phyloP scores from a whole-genome alignment of 257 asterid genomes.

The Jacaranda copaia region DNA sequence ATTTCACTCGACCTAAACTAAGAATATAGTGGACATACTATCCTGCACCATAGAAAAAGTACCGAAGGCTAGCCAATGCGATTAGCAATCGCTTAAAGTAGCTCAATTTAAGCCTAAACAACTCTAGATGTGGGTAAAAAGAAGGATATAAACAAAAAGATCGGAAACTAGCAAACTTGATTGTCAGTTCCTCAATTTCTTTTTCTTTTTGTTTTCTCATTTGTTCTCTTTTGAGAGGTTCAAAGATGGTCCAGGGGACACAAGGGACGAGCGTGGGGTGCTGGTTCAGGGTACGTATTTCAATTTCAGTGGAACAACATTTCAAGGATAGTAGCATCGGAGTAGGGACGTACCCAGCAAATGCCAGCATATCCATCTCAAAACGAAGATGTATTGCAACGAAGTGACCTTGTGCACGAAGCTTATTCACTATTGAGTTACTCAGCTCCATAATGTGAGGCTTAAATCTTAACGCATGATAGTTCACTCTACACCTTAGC shows the following conservation, averaged over 20 bases:
- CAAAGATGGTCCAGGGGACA: constrained; percentile 22
- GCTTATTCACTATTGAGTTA: constrained; percentile 75
- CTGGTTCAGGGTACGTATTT: constrained; percentile 7
- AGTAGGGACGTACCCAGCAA: constrained; percentile 84
- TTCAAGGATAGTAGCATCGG: constrained; percentile 27
- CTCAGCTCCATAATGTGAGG: constrained; percentile 95
- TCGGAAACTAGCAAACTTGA: background rate
- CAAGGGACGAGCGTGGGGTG: background rate
- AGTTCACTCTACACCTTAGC: constrained; percentile 92
- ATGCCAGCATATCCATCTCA: constrained; percentile 99
- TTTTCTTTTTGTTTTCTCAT: background rate
- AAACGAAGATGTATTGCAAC: constrained; percentile 98
- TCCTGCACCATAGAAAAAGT: constrained; percentile 26
- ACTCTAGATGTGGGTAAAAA: constrained; percentile 26
- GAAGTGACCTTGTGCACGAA: constrained; percentile 94
- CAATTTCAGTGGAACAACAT: constrained; percentile 25
- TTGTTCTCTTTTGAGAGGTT: background rate
- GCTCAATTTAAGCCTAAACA: constrained; percentile 24
- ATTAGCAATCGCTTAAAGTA: constrained; percentile 22
- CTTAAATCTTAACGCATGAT: constrained; percentile 93
- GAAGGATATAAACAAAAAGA: constrained; percentile 4
- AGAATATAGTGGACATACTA: constrained; percentile 3
- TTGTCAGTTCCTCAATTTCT: background rate
- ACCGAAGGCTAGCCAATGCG: constrained; percentile 16
- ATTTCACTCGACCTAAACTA: background rate